These are phyloP conservation scores for Poa pratensis DNA, from an alignment of 176 grass and related monocot species.

Conservation along the genomic window DNA sequence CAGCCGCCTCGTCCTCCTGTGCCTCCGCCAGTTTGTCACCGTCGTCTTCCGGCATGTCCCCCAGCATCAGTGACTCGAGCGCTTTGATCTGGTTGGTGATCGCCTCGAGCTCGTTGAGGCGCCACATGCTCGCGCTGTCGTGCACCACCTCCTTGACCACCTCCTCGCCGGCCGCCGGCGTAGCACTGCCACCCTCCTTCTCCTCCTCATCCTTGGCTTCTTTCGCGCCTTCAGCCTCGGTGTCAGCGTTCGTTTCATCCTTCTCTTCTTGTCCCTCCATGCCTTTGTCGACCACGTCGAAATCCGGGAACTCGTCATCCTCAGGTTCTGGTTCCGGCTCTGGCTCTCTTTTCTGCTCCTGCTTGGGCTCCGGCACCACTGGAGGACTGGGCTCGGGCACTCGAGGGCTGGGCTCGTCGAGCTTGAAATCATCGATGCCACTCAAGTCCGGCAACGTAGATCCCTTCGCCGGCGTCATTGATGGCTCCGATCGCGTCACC, in stretches of 20 bases:
- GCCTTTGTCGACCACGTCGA: constrained; percentile 88
- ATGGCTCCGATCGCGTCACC: constrained; percentile 46
- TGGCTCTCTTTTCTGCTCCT: constrained; percentile 29
- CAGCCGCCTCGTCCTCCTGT: constrained; percentile 40
- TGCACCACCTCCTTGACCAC: constrained; percentile 91
- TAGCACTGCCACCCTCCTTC: constrained; percentile 22
- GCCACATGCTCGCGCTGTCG: constrained; percentile 64
- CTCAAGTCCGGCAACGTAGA: constrained; percentile 54
- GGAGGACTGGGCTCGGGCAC: constrained; percentile 41
- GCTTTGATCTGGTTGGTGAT: constrained; percentile 94
- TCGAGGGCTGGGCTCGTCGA: constrained; percentile 60
- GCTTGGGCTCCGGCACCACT: constrained; percentile 20
- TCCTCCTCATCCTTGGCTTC: constrained; percentile 23
- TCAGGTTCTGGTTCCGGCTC: constrained; percentile 18
- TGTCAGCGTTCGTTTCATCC: constrained; percentile 37
- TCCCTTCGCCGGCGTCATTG: constrained; percentile 48
- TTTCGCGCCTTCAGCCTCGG: not conserved
- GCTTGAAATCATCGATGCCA: constrained; percentile 89
- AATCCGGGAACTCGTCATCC: constrained; percentile 85
- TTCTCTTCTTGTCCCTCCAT: constrained; percentile 68
- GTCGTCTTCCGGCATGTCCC: constrained; percentile 33
- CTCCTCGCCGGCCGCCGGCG: constrained; percentile 53
- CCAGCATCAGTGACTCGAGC: constrained; percentile 79
- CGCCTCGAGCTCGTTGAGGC: constrained; percentile 80
- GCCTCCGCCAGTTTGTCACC: constrained; percentile 22